Evolutionary conservation across 345 rosid species (phyloP).

Genomic region (Gossypium herbaceum): DNA sequence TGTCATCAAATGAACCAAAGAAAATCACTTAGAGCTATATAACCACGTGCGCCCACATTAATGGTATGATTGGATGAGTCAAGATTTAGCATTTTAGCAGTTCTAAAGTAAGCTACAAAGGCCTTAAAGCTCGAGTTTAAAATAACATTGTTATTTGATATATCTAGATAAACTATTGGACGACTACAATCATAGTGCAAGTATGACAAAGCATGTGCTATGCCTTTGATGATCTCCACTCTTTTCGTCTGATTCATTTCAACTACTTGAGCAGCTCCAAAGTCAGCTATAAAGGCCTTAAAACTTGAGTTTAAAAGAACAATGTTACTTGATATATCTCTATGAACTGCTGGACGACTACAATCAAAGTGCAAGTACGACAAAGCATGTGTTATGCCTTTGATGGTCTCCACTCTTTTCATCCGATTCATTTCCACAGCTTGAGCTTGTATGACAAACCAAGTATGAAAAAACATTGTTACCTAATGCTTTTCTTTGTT

Average conservation of each 20-base stretch:
- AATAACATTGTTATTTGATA: constrained; percentile 13
- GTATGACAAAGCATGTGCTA: too few species aligned
- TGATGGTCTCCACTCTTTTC: constrained; percentile 15
- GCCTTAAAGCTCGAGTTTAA: constrained; percentile 9
- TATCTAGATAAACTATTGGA: constrained; percentile 10
- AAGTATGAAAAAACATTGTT: too few species aligned
- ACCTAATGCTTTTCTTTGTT: too few species aligned
- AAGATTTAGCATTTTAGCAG: too few species aligned
- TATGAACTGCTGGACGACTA: background rate
- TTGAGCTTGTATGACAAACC: too few species aligned
- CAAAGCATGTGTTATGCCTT: constrained; percentile 9
- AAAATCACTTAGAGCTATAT: background rate
- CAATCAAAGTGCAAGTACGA: constrained; percentile 15
- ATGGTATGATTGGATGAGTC: too few species aligned
- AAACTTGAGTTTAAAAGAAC: constrained; percentile 1
- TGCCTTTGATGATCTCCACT: constrained; percentile 4
- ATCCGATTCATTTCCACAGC: constrained; percentile 4
- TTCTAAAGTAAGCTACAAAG: background rate
- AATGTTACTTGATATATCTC: constrained; percentile 16
- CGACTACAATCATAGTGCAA: constrained; percentile 9
- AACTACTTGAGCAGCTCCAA: too few species aligned
- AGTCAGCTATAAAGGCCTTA: background rate
- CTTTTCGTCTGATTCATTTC: constrained; percentile 12
- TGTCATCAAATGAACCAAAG: too few species aligned
- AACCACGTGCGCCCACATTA: too few species aligned